Percentiles rank a stretch among this genome's conserved stretches.
phyloP scores from a whole-genome alignment of 2,329 filamentous ascomycete species.

The Colletotrichum australisinense region DNA sequence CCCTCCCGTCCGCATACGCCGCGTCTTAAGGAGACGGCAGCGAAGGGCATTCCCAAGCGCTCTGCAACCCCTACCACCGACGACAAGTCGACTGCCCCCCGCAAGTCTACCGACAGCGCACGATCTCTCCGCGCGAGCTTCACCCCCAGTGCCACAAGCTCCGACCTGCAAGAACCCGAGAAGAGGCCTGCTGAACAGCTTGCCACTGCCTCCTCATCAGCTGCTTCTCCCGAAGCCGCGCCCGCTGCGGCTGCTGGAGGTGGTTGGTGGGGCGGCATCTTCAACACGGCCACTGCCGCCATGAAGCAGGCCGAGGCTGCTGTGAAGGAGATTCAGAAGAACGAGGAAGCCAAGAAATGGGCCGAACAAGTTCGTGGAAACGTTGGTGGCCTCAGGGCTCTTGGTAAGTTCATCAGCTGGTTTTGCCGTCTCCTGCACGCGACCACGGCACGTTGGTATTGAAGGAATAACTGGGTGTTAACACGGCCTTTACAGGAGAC shows the following conservation, averaged over 20 bases:
- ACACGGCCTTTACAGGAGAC: constrained; percentile 69
- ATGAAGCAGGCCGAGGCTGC: constrained; percentile 93
- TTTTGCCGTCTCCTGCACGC: constrained; percentile 5
- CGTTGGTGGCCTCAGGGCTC: constrained; percentile 79
- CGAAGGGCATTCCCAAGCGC: constrained; percentile 59
- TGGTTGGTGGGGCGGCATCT: constrained; percentile 89
- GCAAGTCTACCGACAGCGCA: constrained; percentile 84
- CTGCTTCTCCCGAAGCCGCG: constrained; percentile 60
- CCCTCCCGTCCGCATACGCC: constrained; percentile 87
- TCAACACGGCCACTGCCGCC: constrained; percentile 85
- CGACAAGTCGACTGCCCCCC: constrained; percentile 65
- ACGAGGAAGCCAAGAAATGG: constrained; percentile 97
- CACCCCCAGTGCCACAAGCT: constrained; percentile 75
- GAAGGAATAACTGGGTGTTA: neutral
- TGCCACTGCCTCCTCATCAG: constrained; percentile 34
- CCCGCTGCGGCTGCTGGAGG: constrained; percentile 61
- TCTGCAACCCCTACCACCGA: constrained; percentile 69
- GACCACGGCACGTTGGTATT: neutral
- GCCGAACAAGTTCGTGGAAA: constrained; percentile 93
- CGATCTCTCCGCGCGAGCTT: constrained; percentile 78
- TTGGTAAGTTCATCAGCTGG: constrained; percentile 66
- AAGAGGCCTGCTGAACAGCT: constrained; percentile 62
- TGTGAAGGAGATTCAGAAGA: constrained; percentile 94
- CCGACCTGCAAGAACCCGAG: constrained; percentile 68
- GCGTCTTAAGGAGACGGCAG: constrained; percentile 68